These are phyloP conservation scores for Pichia gijzeniarum DNA, from an alignment of 805 yeast genomes.

Conservation along the genomic window DNA sequence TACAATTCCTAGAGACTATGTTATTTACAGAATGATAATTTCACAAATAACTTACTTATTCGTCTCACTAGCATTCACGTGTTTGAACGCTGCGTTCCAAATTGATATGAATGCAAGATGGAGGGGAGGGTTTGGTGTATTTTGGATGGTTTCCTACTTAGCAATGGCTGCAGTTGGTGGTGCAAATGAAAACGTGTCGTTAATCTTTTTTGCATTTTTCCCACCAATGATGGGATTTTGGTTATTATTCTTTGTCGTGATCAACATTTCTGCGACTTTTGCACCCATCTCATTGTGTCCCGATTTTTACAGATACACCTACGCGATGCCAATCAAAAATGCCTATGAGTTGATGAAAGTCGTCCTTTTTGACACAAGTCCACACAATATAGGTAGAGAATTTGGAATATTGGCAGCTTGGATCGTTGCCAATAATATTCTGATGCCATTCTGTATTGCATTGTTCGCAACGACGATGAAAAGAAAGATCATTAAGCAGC, in stretches of 20 bases:
- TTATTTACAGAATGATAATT: slow-evolving; percentile 45
- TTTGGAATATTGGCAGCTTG: slow-evolving; percentile 21
- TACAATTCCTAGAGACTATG: slow-evolving; percentile 35
- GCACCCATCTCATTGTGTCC: slow-evolving; percentile 55
- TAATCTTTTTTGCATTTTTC: slow-evolving; percentile 41
- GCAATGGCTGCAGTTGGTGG: slow-evolving; percentile 76
- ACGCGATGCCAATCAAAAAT: slow-evolving; percentile 64
- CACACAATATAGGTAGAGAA: slow-evolving; percentile 34
- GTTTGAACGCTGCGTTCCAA: slow-evolving; percentile 64
- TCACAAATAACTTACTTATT: slow-evolving; percentile 51
- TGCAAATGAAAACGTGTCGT: slow-evolving; percentile 59
- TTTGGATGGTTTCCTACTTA: slow-evolving; percentile 63
- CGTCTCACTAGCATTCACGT: slow-evolving; percentile 50
- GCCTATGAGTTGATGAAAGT: slow-evolving; percentile 57
- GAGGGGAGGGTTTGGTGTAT: slow-evolving; percentile 63
- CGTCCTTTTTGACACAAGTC: slow-evolving; percentile 49
- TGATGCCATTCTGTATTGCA: slow-evolving; percentile 39
- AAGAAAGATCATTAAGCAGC: slow-evolving; percentile 12
- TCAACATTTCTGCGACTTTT: slow-evolving; percentile 65
- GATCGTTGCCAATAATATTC: slow-evolving; percentile 15
- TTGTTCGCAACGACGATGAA: slow-evolving; percentile 13
- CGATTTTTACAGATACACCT: slow-evolving; percentile 55
- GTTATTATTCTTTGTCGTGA: slow-evolving; percentile 63
- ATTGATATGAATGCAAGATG: slow-evolving; percentile 50
- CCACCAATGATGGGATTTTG: slow-evolving; percentile 70